These are phyloP conservation scores for Leccinum subgranulosum DNA, from an alignment of 768 basidiomycete genomes.

Conservation along the genomic window DNA sequence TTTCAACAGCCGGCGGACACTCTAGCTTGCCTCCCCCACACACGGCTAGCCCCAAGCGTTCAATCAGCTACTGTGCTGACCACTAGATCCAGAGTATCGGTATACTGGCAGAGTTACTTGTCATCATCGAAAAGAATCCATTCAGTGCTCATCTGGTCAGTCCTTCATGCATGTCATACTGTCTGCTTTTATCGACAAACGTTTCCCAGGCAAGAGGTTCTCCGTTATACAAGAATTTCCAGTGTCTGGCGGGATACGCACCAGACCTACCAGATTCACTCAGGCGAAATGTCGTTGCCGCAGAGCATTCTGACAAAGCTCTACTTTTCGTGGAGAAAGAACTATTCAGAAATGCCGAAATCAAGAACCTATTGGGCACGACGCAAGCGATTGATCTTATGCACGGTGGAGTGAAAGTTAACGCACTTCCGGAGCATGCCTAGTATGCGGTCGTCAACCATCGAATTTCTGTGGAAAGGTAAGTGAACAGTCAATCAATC, in stretches of 20 bases:
- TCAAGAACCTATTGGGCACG: slow-evolving; percentile 55
- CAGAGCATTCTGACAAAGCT: slow-evolving; percentile 47
- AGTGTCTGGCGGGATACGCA: slow-evolving; percentile 65
- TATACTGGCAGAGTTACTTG: slow-evolving; percentile 68
- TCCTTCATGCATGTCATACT: neutral
- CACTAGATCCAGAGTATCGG: slow-evolving; percentile 63
- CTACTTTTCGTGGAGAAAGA: slow-evolving; percentile 49
- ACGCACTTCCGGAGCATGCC: slow-evolving; percentile 75
- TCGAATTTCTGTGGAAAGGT: slow-evolving; percentile 63
- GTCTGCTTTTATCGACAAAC: neutral
- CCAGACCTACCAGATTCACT: slow-evolving; percentile 49
- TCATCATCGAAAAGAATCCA: slow-evolving; percentile 66
- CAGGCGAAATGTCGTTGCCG: slow-evolving; percentile 45
- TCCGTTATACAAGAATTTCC: slow-evolving; percentile 56
- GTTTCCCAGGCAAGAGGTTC: slow-evolving; percentile 46
- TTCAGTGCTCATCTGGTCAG: slow-evolving; percentile 48
- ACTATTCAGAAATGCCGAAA: slow-evolving; percentile 37
- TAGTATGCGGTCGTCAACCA: slow-evolving; percentile 72
- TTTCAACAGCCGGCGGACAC: slow-evolving; percentile 75
- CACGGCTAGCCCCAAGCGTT: slow-evolving; percentile 45
- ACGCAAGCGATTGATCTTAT: slow-evolving; percentile 78
- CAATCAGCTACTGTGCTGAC: slow-evolving; percentile 5
- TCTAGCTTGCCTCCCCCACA: slow-evolving; percentile 82
- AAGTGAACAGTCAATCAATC: slow-evolving; percentile 2
- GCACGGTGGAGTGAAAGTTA: slow-evolving; percentile 66